Evolutionary conservation across 78 protist species (phyloP), one percentile per base, ranked within the genome.

Genomic region (Guillardia theta): DNA sequence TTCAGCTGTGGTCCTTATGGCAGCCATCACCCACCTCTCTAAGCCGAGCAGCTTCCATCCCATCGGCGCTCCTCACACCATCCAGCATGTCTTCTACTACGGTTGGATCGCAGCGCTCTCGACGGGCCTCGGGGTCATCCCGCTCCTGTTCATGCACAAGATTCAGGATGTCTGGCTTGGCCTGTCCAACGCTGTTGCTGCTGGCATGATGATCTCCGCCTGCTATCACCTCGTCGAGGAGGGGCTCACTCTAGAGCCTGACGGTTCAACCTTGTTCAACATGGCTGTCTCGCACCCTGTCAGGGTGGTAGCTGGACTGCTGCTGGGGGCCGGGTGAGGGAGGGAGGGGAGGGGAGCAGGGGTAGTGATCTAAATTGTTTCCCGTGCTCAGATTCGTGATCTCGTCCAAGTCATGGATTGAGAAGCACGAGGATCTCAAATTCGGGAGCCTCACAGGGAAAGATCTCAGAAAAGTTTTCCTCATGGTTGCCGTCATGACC

Each of bases 41-140:
- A 0, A 6, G 33, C 87, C 87, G 15, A 15, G 3, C 87, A 4
- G 9, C 0, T 1, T 15, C 39, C 33, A 37, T 1, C 41, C 87
- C 0, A 3, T 70, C 9, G 87, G 87, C 22, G 41, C 9, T 9
- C 27, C 15, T 22, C 87, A 37, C 3, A 9, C 44, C 15, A 24
- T 70, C 41, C 22, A 15, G 87, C 87, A 88, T 5, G 95, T 94
- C 27, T 94, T 46, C 70, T 64, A 46, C 37, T 88, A 70, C 88
- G 95, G 87, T 0, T 88, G 94, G 95, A n/a, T 94, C n/a, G 78
- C 96, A 24, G 92, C 83, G 43, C 37, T 94, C 21, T 54, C 96
- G 10, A 94, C 96, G 12, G 96, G 96, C 33, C 78, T 90, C 24
- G 96, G 96, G 6, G 94, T 88, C 46, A 37, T 92, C 24, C 96